A percentile compares a stretch with the other conserved stretches of the same genome.
phyloP scores from a whole-genome alignment of 352 stramenopile species.

The Achlya hypogyna region DNA sequence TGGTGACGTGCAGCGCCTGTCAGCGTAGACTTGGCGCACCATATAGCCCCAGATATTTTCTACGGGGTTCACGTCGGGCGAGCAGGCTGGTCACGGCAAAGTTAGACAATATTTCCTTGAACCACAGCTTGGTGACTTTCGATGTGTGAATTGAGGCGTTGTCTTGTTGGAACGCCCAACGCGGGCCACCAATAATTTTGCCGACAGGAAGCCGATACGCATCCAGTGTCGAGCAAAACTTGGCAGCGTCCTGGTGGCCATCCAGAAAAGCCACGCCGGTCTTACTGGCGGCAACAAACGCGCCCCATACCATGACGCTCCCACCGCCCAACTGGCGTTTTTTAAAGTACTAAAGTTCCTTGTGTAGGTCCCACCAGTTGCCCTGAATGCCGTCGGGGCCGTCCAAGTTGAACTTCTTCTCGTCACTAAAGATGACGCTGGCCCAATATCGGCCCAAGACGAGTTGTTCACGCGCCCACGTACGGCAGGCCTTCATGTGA shows the following conservation, averaged over 20 bases:
- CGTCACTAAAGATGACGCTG: slow-evolving; percentile 28
- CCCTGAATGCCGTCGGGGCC: slow-evolving; percentile 27
- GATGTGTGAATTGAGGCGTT: too few species aligned
- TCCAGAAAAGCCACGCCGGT: neutral
- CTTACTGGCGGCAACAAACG: neutral
- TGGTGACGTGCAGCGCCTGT: too few species aligned
- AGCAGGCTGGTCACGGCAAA: too few species aligned
- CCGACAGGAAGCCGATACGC: too few species aligned
- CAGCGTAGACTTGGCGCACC: too few species aligned
- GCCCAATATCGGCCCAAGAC: slow-evolving; percentile 18
- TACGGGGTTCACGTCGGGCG: too few species aligned
- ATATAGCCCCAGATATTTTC: too few species aligned
- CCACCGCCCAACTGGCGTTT: neutral
- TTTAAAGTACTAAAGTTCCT: neutral
- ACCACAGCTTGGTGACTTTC: too few species aligned
- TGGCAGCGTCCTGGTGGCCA: neutral
- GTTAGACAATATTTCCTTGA: too few species aligned
- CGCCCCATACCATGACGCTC: slow-evolving; percentile 1
- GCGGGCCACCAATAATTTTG: too few species aligned
- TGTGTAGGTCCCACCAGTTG: slow-evolving; percentile 26
- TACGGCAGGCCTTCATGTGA: neutral
- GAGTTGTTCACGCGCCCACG: slow-evolving; percentile 18
- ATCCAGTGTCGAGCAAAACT: neutral
- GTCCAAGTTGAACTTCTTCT: slow-evolving; percentile 36
- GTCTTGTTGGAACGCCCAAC: too few species aligned